phyloP scores from a whole-genome alignment of 495 filamentous ascomycete species.

The Aspergillus egyptiacus region DNA sequence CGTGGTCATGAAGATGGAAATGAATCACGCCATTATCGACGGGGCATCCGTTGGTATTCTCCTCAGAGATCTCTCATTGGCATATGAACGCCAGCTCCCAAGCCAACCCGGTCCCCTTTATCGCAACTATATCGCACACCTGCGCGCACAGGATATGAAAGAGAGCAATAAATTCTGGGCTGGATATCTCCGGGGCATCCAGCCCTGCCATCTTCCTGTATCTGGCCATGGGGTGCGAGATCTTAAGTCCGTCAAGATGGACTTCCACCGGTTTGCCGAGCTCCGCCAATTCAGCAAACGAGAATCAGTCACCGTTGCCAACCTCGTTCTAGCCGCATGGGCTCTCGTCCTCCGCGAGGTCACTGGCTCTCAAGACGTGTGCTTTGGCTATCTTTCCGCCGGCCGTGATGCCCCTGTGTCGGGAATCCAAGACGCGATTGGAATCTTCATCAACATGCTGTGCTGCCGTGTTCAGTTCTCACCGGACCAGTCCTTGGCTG shows the following conservation, averaged over 20 bases:
- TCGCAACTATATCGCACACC: background rate
- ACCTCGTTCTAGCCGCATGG: background rate
- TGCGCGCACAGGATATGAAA: background rate
- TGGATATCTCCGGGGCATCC: conserved; percentile 23
- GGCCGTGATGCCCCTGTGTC: conserved; percentile 1
- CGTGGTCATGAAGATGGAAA: conserved; percentile 32
- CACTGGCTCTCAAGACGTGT: background rate
- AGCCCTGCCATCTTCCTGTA: conserved; percentile 21
- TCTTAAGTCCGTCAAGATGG: background rate
- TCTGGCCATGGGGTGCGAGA: background rate
- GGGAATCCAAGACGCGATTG: conserved; percentile 47
- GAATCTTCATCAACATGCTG: conserved; percentile 53
- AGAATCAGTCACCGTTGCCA: background rate
- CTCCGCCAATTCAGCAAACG: background rate
- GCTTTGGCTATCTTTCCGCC: background rate
- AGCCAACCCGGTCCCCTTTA: background rate
- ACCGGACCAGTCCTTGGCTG: conserved; percentile 26
- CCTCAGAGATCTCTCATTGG: conserved; percentile 18
- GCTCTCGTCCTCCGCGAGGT: background rate
- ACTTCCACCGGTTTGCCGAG: background rate
- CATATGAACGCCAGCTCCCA: conserved; percentile 10
- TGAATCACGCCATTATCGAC: conserved; percentile 41
- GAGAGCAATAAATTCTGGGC: background rate
- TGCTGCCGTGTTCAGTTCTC: conserved; percentile 45
- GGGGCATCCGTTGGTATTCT: conserved; percentile 25